A percentile compares a stretch with the other conserved stretches of the same genome.
Conservation (phyloP, 2,329 filamentous ascomycete genomes). For the Pochonia chlamydosporia region DNA sequence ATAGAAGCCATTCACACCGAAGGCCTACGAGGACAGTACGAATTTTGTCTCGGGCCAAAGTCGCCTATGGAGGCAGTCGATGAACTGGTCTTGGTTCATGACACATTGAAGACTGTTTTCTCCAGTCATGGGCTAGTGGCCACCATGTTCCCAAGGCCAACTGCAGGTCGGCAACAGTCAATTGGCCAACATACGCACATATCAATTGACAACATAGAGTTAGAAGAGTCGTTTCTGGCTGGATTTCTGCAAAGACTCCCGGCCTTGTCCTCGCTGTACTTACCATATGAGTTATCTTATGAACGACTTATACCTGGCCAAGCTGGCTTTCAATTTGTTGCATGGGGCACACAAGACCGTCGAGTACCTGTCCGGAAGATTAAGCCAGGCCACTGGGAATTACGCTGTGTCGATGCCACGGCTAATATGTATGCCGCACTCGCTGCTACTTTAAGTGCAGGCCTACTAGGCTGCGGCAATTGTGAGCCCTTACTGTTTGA, state of each 20-base stretch:
- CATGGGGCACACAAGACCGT: constrained; percentile 8
- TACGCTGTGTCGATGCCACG: constrained; percentile 6
- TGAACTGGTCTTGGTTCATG: constrained; percentile 8
- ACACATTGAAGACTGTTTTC: constrained; percentile 7
- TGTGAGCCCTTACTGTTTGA: no score
- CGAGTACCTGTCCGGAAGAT: constrained; percentile 1
- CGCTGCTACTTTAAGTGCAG: neutral
- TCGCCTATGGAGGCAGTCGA: constrained; percentile 8
- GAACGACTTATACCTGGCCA: neutral
- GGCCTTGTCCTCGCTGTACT: constrained; percentile 1
- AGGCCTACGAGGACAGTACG: constrained; percentile 6
- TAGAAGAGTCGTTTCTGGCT: constrained; percentile 4
- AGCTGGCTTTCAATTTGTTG: no score
- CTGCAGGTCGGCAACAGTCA: neutral
- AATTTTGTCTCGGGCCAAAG: constrained; percentile 7
- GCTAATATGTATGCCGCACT: constrained; percentile 8
- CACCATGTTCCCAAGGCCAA: constrained; percentile 6
- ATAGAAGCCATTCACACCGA: constrained; percentile 8
- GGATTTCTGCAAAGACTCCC: constrained; percentile 4
- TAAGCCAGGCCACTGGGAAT: constrained; percentile 6
- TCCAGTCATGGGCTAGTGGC: constrained; percentile 1
- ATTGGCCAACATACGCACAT: constrained; percentile 8
- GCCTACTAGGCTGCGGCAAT: no score
- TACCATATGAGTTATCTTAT: constrained; percentile 6
- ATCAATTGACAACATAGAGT: neutral